Evolutionary conservation across 2,329 filamentous ascomycete species (phyloP).

Genomic region (Calonectria honghensis): DNA sequence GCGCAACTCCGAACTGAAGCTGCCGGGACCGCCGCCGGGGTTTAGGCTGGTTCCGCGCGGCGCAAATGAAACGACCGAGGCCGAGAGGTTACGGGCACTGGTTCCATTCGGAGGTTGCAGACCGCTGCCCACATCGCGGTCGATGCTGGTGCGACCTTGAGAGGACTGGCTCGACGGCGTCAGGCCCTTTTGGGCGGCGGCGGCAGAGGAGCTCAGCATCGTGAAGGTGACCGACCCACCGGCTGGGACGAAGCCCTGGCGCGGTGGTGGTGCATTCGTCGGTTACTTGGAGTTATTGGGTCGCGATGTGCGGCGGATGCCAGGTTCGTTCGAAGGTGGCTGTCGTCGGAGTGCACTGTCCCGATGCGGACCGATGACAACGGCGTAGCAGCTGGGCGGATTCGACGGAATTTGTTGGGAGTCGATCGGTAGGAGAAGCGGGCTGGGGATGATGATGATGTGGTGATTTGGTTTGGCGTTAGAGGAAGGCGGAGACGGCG

Average conservation of each 20-base stretch:
- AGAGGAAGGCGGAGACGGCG: slow-evolving; percentile 46
- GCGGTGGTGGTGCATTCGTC: slow-evolving; percentile 62
- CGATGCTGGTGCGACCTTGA: slow-evolving; percentile 63
- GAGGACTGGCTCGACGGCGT: slow-evolving; percentile 61
- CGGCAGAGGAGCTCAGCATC: slow-evolving; percentile 59
- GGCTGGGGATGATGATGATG: slow-evolving; percentile 33
- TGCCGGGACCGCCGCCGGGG: slow-evolving; percentile 83
- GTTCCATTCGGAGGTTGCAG: slow-evolving; percentile 71
- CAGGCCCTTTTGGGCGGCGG: slow-evolving; percentile 56
- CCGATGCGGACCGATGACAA: not conserved
- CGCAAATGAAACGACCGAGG: slow-evolving; percentile 76
- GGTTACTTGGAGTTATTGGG: slow-evolving; percentile 45
- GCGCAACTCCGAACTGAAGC: slow-evolving; percentile 92
- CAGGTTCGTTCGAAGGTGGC: slow-evolving; percentile 42
- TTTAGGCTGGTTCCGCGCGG: slow-evolving; percentile 82
- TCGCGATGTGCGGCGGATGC: slow-evolving; percentile 42
- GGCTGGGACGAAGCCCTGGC: slow-evolving; percentile 62
- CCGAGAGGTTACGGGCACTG: slow-evolving; percentile 67
- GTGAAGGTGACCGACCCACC: slow-evolving; percentile 60
- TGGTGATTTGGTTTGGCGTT: slow-evolving; percentile 37
- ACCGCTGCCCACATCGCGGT: slow-evolving; percentile 69
- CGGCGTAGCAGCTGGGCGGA: slow-evolving; percentile 15
- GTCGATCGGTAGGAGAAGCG: slow-evolving; percentile 33
- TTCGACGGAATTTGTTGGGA: slow-evolving; percentile 32
- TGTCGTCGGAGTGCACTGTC: slow-evolving; percentile 28